Base-by-base conservation (phyloP, 805 yeast species). In the Lipomyces anomalus region DNA sequence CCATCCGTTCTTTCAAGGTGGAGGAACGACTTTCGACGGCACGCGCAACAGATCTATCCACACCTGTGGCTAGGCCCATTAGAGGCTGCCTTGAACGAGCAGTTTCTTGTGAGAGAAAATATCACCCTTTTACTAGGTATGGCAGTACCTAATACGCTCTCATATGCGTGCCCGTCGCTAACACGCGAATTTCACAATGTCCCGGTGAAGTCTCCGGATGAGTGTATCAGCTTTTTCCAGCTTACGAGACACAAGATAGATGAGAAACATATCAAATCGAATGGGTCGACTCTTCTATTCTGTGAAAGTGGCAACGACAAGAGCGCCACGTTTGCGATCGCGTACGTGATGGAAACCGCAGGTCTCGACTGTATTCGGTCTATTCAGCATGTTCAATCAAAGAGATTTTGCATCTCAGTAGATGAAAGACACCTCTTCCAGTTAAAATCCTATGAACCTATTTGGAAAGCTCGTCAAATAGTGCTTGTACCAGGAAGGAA, bases 1-100 rank as follows among this genome's bases (percentile, higher is more conserved):
- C 58, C 64, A 6, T 24, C 55, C 4, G 47, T 56, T 23, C 40
- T 56, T 23, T 40, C 53, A 11, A 53, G 54, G 6, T 63, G 67
- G 67, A 50, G 53, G 3, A 60, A 60, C 40, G 67, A 63, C 34
- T 26, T 47, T 30, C 59, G 68, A n/a, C 57, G 63, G 33, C 44
- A 60, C 32, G 72, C 78, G 2, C 78, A 73, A 55, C 64, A 62
- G 47, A 47, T 75, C 16, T 59, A 68, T 6, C 65, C 66, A 17
- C 61, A 66, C 37, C 58, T 74, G 2, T 73, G 70, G 64, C 61
- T 75, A 24, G 79, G 80, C 1, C 76, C 79, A 1, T 51, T 72
- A 44, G 62, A 70, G 40, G 63, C 70, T 1, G 57, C 72, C n/a
- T 62, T 68, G 1, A 69, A 71, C 54, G 53, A 56, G 6, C 63